Evolutionary conservation across 345 rosid genomes (phyloP).

Genomic region (Heritiera littoralis): DNA sequence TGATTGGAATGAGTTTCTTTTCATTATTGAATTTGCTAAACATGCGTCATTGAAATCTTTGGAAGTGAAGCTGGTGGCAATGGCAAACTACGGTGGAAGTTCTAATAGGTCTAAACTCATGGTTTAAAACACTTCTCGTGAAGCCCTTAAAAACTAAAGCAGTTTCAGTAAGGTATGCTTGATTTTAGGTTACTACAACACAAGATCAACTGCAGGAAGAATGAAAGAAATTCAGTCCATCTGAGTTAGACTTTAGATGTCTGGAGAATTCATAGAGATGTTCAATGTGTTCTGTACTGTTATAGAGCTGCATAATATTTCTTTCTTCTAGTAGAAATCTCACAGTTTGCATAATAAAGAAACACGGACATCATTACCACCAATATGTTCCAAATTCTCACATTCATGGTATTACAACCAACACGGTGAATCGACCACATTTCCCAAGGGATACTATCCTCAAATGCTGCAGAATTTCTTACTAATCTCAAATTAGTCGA

Average conservation of each 20-base stretch:
- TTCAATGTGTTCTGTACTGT: background rate
- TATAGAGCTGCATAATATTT: too few relatives aligned
- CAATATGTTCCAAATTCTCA: constrained; percentile 25
- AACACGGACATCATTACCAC: constrained; percentile 27
- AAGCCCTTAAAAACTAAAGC: too few relatives aligned
- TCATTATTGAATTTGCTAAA: background rate
- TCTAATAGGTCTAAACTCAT: too few relatives aligned
- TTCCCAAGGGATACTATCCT: background rate
- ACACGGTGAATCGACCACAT: too few relatives aligned
- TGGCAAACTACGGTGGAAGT: background rate
- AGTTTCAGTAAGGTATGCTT: too few relatives aligned
- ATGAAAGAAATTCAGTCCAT: too few relatives aligned
- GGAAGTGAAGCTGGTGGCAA: background rate
- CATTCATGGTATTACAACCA: constrained; percentile 19
- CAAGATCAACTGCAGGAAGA: too few relatives aligned
- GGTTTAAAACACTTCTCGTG: too few relatives aligned
- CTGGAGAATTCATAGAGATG: background rate
- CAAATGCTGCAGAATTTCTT: background rate
- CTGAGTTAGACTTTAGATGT: background rate
- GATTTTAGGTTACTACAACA: too few relatives aligned
- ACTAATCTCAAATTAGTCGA: background rate
- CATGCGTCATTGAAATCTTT: background rate
- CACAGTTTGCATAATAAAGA: too few relatives aligned
- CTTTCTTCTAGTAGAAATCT: background rate
- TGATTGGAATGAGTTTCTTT: too few relatives aligned